These are phyloP conservation scores for Lactarius akahatsu DNA, from an alignment of 768 basidiomycete genomes.

Conservation along the genomic window DNA sequence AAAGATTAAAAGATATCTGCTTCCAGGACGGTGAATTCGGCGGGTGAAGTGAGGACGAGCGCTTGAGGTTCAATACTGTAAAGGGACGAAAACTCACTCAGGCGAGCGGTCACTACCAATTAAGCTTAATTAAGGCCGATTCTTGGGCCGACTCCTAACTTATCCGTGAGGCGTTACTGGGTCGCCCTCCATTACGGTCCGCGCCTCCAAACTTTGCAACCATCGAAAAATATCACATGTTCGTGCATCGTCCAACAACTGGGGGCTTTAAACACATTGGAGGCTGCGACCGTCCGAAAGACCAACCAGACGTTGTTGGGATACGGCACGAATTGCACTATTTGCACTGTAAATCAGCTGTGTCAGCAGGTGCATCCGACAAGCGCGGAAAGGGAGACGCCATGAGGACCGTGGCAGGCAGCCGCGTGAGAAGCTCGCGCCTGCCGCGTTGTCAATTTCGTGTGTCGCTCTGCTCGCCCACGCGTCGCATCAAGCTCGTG, in stretches of 20 bases:
- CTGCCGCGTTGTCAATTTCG: slow-evolving; percentile 84
- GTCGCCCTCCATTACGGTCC: too few species aligned
- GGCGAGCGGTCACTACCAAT: too few species aligned
- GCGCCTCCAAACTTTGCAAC: too few species aligned
- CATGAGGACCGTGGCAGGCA: slow-evolving; percentile 71
- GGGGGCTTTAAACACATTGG: slow-evolving; percentile 24
- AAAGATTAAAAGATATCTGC: not conserved
- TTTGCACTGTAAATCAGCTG: slow-evolving; percentile 70
- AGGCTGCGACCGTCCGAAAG: slow-evolving; percentile 61
- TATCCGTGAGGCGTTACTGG: too few species aligned
- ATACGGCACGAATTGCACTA: slow-evolving; percentile 68
- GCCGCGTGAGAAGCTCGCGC: slow-evolving; percentile 58
- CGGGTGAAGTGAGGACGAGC: not conserved
- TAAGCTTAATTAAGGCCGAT: too few species aligned
- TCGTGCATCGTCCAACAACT: slow-evolving; percentile 44
- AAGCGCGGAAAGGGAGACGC: slow-evolving; percentile 39
- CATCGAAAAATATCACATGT: slow-evolving; percentile 39
- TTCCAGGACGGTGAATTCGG: not conserved
- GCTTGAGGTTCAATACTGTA: too few species aligned
- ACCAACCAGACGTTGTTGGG: slow-evolving; percentile 76
- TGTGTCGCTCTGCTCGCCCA: slow-evolving; percentile 59
- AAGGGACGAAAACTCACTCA: too few species aligned
- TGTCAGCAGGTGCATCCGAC: slow-evolving; percentile 53
- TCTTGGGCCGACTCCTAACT: too few species aligned
- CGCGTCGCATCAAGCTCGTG: slow-evolving; percentile 36